Percentiles rank a stretch among this genome's conserved stretches.
Conservation (phyloP, 495 filamentous ascomycete species). For the Penicillium cinerascens region DNA sequence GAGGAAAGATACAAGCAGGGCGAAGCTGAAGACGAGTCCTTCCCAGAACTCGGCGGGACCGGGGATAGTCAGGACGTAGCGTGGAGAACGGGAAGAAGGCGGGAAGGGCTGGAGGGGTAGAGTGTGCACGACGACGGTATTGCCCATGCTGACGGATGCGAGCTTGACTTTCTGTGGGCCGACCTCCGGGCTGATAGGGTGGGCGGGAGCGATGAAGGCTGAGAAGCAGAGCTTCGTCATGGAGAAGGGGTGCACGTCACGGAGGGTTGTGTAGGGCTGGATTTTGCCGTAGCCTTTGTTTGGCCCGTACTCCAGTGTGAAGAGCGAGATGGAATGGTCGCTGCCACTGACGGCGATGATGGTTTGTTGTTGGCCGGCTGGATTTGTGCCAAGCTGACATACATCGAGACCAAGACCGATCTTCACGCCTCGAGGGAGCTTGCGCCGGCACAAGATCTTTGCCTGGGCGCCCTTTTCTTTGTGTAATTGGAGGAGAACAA, state of each 20-base stretch:
- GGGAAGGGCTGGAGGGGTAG: constrained; percentile 64
- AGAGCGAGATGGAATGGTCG: constrained; percentile 74
- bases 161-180: constrained; percentile 67
- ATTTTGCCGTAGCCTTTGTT: constrained; percentile 56
- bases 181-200: constrained; percentile 41
- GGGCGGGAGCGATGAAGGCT: constrained; percentile 56
- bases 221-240: constrained; percentile 87
- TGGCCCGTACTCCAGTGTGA: constrained; percentile 61
- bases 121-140: constrained; percentile 81
- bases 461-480: constrained; percentile 25
- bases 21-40: constrained; percentile 42
- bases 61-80: constrained; percentile 67
- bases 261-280: constrained; percentile 58
- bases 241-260: constrained; percentile 73
- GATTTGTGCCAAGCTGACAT: constrained; percentile 55
- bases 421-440: constrained; percentile 54
- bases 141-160: constrained; percentile 80
- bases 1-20: constrained; percentile 51
- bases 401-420: constrained; percentile 73
- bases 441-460: constrained; percentile 48
- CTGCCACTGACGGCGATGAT: constrained; percentile 79
- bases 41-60: constrained; percentile 46
- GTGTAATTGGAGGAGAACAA: constrained; percentile 59
- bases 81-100: constrained; percentile 45
- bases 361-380: constrained; percentile 62